These are phyloP conservation scores for Metschnikowia corniflorae DNA, from an alignment of 805 yeast species.

Conservation along the genomic window DNA sequence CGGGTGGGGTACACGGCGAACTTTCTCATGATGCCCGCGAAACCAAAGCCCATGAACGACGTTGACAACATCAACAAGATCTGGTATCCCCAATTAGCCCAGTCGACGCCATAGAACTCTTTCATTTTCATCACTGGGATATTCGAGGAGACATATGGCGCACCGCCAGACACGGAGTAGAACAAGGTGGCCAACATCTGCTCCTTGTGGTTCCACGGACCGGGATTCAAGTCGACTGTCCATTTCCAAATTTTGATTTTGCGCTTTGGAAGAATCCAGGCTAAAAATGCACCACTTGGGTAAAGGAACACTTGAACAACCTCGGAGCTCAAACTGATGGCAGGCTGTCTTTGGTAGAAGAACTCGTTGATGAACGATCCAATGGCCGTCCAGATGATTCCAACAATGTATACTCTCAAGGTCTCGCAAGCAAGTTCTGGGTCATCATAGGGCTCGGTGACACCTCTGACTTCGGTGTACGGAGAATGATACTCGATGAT, in stretches of 20 bases:
- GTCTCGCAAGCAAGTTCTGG: constrained; percentile 47
- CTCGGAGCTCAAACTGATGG: constrained; percentile 45
- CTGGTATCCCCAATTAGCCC: constrained; percentile 45
- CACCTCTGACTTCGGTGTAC: constrained; percentile 65
- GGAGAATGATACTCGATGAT: constrained; percentile 38
- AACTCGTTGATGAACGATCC: constrained; percentile 60
- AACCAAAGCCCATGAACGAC: constrained; percentile 62
- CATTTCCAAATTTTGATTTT: constrained; percentile 38
- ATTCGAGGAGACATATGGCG: constrained; percentile 50
- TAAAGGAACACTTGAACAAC: constrained; percentile 59
- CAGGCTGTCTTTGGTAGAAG: constrained; percentile 55
- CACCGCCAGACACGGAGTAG: constrained; percentile 44
- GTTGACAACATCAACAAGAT: constrained; percentile 51
- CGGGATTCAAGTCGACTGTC: constrained; percentile 49
- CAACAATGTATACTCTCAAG: constrained; percentile 52
- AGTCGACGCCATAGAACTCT: constrained; percentile 44
- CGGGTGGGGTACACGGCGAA: constrained; percentile 60
- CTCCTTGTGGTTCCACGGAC: constrained; percentile 61
- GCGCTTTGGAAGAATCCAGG: constrained; percentile 42
- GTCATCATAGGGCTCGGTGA: constrained; percentile 53
- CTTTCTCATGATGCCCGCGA: constrained; percentile 60
- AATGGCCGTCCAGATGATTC: constrained; percentile 47
- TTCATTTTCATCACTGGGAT: constrained; percentile 32
- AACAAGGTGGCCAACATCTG: constrained; percentile 53
- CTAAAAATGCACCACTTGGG: constrained; percentile 52